A percentile compares a stretch with the other conserved stretches of the same genome.
These are phyloP conservation scores for Kodamaea nitidulidarum DNA, from an alignment of 805 yeast species.

Conservation along the genomic window DNA sequence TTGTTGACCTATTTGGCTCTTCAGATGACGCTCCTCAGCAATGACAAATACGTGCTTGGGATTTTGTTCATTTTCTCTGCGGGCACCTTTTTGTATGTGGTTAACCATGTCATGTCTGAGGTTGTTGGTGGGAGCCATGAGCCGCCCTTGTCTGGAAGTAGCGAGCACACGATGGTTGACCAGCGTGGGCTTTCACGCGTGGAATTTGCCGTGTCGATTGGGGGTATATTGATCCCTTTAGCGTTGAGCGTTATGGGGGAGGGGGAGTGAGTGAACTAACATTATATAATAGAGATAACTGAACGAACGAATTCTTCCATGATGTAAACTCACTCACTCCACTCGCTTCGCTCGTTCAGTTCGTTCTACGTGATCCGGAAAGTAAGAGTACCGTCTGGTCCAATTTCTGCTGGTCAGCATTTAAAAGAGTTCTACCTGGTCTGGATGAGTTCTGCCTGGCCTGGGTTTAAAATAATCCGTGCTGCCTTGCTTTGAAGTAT, in stretches of 20 bases:
- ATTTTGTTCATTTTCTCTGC: constrained; percentile 59
- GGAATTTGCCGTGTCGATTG: constrained; percentile 17
- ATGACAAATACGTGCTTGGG: constrained; percentile 43
- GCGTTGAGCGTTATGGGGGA: constrained; percentile 21
- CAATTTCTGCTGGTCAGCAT: too few species aligned
- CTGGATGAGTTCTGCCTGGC: too few species aligned
- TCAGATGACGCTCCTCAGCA: constrained; percentile 22
- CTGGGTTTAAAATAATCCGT: too few species aligned
- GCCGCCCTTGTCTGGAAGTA: constrained; percentile 5
- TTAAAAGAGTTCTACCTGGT: too few species aligned
- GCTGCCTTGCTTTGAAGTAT: too few species aligned
- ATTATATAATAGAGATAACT: neutral
- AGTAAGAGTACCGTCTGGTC: too few species aligned
- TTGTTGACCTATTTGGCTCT: constrained; percentile 44
- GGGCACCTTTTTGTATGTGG: constrained; percentile 71
- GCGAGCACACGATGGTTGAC: constrained; percentile 3
- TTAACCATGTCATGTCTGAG: constrained; percentile 57
- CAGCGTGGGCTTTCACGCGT: constrained; percentile 9
- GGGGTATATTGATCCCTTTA: constrained; percentile 27
- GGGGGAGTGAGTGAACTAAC: neutral
- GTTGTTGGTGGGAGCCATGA: constrained; percentile 6
- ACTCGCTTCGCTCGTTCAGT: too few species aligned
- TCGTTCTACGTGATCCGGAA: too few species aligned
- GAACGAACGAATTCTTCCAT: too few species aligned
- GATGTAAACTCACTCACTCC: too few species aligned